Evolutionary conservation across 2,329 filamentous ascomycete species (phyloP).

Genomic region (Colletotrichum lupini): DNA sequence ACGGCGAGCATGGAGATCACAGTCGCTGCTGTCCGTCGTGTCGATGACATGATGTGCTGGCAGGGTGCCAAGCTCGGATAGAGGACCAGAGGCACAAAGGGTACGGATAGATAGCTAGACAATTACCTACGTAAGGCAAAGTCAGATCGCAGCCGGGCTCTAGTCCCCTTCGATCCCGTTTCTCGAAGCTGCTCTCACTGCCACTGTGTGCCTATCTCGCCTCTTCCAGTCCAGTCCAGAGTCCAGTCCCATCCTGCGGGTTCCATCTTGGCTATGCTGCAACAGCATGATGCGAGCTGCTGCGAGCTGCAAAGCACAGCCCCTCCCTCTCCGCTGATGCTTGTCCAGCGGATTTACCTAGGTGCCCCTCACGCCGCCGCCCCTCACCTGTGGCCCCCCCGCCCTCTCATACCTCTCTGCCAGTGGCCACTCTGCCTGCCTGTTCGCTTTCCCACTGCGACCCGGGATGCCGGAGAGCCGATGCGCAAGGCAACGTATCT

Average conservation of each 20-base stretch:
- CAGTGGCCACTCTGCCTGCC: not conserved
- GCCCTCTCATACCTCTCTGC: not conserved
- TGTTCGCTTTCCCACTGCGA: slow-evolving; percentile 4
- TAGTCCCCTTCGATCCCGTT: not conserved
- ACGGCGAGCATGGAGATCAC: not conserved
- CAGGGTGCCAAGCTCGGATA: not conserved
- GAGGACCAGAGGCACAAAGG: not conserved
- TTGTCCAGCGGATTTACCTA: not conserved
- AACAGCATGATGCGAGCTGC: slow-evolving; percentile 15
- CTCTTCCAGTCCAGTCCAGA: not conserved
- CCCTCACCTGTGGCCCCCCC: not conserved
- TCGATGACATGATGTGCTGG: not conserved
- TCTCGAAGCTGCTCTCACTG: slow-evolving; percentile 11
- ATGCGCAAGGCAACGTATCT: not conserved
- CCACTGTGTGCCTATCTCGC: not conserved
- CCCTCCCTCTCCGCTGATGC: slow-evolving; percentile 24
- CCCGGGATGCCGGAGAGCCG: slow-evolving; percentile 22
- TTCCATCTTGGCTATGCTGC: slow-evolving; percentile 13
- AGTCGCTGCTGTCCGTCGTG: not conserved
- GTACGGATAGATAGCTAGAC: not conserved
- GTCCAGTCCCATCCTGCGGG: not conserved
- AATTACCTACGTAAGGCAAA: not conserved
- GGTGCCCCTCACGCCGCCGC: slow-evolving; percentile 15
- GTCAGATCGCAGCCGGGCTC: not conserved
- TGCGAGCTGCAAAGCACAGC: slow-evolving; percentile 20